phyloP scores from a whole-genome alignment of 805 yeast species.

The Jamesozyma gamospora region DNA sequence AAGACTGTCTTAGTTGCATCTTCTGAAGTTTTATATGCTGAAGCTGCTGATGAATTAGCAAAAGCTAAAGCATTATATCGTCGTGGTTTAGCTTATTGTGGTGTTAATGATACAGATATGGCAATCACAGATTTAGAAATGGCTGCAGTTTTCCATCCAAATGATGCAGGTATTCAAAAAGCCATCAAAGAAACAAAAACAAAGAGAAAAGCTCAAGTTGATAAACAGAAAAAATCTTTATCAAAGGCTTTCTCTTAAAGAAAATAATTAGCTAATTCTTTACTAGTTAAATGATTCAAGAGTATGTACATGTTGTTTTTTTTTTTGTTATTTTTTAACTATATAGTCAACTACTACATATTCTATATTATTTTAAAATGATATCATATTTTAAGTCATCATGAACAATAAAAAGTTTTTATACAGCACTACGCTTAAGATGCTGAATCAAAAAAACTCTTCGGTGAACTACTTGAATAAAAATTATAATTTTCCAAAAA shows the following conservation, averaged over 20 bases:
- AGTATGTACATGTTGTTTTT: too few relatives aligned
- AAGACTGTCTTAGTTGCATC: constrained; percentile 50
- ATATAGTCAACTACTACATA: too few relatives aligned
- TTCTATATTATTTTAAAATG: too few relatives aligned
- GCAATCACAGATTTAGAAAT: constrained; percentile 57
- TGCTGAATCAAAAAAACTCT: too few relatives aligned
- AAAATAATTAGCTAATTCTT: neutral
- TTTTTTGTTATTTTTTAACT: too few relatives aligned
- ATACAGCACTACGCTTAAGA: too few relatives aligned
- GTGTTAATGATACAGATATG: constrained; percentile 55
- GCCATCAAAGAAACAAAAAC: constrained; percentile 53
- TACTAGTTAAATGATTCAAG: too few relatives aligned
- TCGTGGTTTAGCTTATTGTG: constrained; percentile 64
- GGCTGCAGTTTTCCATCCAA: constrained; percentile 57
- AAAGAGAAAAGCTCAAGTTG: constrained; percentile 41
- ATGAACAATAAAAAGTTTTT: too few relatives aligned
- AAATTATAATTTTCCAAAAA: neutral
- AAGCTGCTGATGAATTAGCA: constrained; percentile 49
- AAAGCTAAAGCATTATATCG: constrained; percentile 81
- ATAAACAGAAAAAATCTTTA: constrained; percentile 65
- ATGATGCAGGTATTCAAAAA: constrained; percentile 59
- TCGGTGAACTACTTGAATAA: too few relatives aligned
- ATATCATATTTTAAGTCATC: too few relatives aligned
- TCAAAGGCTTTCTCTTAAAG: constrained; percentile 47
- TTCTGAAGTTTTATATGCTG: constrained; percentile 54